Conservation (phyloP, 2,329 filamentous ascomycete species). For the Beauveria caledonica region DNA sequence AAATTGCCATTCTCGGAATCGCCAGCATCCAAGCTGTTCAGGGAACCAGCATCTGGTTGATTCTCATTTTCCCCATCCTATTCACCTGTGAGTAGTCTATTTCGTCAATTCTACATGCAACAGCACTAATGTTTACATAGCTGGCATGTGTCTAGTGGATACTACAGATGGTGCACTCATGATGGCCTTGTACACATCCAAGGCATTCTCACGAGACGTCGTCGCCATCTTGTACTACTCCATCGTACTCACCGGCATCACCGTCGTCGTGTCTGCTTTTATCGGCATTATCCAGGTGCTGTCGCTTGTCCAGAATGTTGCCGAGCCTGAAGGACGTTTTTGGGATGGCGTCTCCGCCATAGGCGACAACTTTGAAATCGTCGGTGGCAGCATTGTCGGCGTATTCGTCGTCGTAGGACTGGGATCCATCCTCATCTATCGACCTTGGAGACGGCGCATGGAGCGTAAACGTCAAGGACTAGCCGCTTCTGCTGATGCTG, state of each 20-base stretch:
- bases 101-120: not conserved
- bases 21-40: constrained; percentile 77
- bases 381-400: constrained; percentile 80
- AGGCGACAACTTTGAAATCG: constrained; percentile 75
- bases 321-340: constrained; percentile 65
- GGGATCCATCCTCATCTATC: constrained; percentile 66
- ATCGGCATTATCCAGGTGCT: constrained; percentile 83
- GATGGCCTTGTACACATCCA: constrained; percentile 86
- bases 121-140: constrained; percentile 30
- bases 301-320: constrained; percentile 68
- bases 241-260: constrained; percentile 75
- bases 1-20: constrained; percentile 87
- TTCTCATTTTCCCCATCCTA: constrained; percentile 80
- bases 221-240: constrained; percentile 95
- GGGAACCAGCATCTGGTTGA: constrained; percentile 88
- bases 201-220: constrained; percentile 65
- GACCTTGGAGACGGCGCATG: constrained; percentile 60
- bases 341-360: constrained; percentile 79
- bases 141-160: constrained; percentile 91
- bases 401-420: constrained; percentile 72
- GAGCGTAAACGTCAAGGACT: constrained; percentile 15
- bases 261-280: constrained; percentile 72
- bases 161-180: constrained; percentile 90
- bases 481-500: constrained; percentile 7
- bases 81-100: constrained; percentile 75